phyloP scores from a whole-genome alignment of 139 green algal species.

The Ettlia oleoabundans region DNA sequence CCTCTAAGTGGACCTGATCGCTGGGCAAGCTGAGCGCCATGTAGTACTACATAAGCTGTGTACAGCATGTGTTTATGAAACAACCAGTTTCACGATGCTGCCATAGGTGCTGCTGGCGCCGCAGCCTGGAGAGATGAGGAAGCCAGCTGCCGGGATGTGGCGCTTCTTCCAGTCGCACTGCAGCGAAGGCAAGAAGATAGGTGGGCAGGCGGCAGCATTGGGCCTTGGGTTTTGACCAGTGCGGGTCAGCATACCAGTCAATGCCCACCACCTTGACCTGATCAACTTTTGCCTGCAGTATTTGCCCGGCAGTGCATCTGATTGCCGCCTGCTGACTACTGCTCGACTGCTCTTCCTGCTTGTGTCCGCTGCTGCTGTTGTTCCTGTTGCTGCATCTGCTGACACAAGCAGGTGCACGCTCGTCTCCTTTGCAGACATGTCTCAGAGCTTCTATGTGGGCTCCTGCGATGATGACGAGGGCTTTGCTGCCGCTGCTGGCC shows the following conservation, averaged over 20 bases:
- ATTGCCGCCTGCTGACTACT: too few relatives aligned
- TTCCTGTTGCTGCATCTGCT: too few relatives aligned
- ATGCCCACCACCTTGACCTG: too few relatives aligned
- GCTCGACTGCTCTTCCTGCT: not conserved
- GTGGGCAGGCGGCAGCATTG: not conserved
- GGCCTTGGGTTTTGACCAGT: not conserved
- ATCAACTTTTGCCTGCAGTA: too few relatives aligned
- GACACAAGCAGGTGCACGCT: not conserved
- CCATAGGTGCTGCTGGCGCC: too few relatives aligned
- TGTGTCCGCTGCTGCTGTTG: not conserved
- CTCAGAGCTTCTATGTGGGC: not conserved
- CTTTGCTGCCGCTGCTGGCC: not conserved
- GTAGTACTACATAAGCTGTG: not conserved
- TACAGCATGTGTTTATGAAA: not conserved
- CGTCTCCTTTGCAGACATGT: not conserved
- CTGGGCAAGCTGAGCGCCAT: not conserved
- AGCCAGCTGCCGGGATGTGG: not conserved
- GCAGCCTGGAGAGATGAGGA: too few relatives aligned
- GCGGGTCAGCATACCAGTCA: too few relatives aligned
- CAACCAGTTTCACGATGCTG: not conserved
- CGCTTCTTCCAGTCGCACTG: not conserved
- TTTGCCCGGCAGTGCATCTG: too few relatives aligned
- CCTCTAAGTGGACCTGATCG: too few relatives aligned
- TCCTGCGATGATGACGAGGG: not conserved
- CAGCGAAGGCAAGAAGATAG: not conserved